phyloP scores from a whole-genome alignment of 179 eudicot genomes.

The Drosera spatulata region DNA sequence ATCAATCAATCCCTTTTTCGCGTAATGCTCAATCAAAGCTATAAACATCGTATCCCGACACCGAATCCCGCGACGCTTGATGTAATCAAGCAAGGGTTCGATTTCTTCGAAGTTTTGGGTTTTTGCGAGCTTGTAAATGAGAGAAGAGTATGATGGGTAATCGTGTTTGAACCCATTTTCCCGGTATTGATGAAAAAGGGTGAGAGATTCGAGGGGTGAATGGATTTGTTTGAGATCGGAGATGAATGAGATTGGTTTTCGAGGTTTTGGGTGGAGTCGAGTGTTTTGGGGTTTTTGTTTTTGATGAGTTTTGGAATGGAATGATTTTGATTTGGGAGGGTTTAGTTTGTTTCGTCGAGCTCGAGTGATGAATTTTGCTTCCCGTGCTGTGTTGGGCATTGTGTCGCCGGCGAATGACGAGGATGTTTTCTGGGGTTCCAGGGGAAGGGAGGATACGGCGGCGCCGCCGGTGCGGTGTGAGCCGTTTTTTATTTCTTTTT shows the following conservation, averaged over 20 bases:
- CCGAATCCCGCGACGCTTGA: slow-evolving; percentile 29
- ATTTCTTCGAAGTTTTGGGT: slow-evolving; percentile 33
- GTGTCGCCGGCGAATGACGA: too few relatives aligned
- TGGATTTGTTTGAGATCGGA: slow-evolving; percentile 38
- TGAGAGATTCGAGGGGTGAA: slow-evolving; percentile 46
- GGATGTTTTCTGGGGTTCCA: too few relatives aligned
- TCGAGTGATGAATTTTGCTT: too few relatives aligned
- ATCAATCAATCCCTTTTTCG: slow-evolving; percentile 29
- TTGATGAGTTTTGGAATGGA: too few relatives aligned
- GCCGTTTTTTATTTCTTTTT: too few relatives aligned
- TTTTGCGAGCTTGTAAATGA: slow-evolving; percentile 65
- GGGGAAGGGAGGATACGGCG: too few relatives aligned
- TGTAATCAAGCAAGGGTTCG: slow-evolving; percentile 28
- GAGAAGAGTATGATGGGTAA: slow-evolving; percentile 71
- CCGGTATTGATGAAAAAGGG: slow-evolving; percentile 38
- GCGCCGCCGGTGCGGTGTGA: too few relatives aligned
- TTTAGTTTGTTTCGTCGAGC: too few relatives aligned
- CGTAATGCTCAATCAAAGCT: slow-evolving; percentile 54
- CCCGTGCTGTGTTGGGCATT: too few relatives aligned
- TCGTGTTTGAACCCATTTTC: slow-evolving; percentile 50
- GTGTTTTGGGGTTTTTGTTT: not conserved
- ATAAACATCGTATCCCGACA: slow-evolving; percentile 53
- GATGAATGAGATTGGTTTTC: slow-evolving; percentile 41
- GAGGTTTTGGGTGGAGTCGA: slow-evolving; percentile 10
- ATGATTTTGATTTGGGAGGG: too few relatives aligned